phyloP scores from a whole-genome alignment of 495 filamentous ascomycete genomes.

The Rusavskia elegans region DNA sequence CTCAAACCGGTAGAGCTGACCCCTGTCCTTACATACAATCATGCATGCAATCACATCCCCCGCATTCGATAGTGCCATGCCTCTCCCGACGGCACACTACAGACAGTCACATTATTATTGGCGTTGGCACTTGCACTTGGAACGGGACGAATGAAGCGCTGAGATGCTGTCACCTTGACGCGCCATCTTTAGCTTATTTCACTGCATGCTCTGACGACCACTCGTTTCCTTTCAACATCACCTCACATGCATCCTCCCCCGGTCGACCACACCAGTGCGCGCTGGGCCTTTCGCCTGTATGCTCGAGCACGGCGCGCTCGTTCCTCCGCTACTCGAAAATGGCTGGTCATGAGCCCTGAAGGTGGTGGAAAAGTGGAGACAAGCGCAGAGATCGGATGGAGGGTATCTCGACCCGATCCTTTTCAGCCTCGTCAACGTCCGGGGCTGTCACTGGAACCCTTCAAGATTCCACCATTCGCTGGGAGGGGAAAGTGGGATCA shows the following conservation, averaged over 20 bases:
- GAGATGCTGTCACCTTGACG: neutral
- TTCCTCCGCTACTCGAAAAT: neutral
- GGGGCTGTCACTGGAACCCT: neutral
- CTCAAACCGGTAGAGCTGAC: neutral
- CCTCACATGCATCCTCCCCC: neutral
- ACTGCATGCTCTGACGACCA: neutral
- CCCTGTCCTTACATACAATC: neutral
- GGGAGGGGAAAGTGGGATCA: no score
- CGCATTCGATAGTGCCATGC: neutral
- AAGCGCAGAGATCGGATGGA: neutral
- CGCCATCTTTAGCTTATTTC: neutral
- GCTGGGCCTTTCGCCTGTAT: no score
- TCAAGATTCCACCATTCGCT: no score
- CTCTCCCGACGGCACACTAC: neutral
- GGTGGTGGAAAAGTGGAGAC: neutral
- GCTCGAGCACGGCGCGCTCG: neutral
- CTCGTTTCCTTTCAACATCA: neutral
- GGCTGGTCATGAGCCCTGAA: neutral
- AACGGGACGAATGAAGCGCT: neutral
- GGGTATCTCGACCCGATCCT: slow-evolving; percentile 1
- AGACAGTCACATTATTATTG: neutral
- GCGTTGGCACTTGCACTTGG: neutral
- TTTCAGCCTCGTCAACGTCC: neutral
- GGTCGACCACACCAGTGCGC: neutral
- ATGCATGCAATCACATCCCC: slow-evolving; percentile 1